phyloP scores from a whole-genome alignment of 2,329 filamentous ascomycete species.

The Cercospora sp. region DNA sequence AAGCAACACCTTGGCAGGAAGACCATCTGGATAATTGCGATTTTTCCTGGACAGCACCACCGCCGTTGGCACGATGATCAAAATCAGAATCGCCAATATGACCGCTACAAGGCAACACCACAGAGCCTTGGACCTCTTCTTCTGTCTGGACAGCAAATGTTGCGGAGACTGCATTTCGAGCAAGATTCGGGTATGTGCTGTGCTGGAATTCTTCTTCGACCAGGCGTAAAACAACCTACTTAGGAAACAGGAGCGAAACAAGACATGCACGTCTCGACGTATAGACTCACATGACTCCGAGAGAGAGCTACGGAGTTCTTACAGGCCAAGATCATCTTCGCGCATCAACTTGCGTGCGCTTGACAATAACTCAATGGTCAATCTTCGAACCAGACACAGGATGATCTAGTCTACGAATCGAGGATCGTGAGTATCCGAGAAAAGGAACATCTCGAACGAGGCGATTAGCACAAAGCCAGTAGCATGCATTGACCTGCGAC shows the following conservation, averaged over 20 bases:
- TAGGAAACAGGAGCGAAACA: not conserved
- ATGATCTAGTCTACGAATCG: not conserved
- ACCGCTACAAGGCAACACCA: slow-evolving; percentile 3
- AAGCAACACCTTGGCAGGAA: slow-evolving; percentile 20
- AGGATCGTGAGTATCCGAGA: not conserved
- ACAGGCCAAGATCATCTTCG: not conserved
- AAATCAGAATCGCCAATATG: slow-evolving; percentile 12
- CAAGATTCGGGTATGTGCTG: not conserved
- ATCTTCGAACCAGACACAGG: not conserved
- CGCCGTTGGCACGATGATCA: slow-evolving; percentile 24
- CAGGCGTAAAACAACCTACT: not conserved
- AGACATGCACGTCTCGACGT: not conserved
- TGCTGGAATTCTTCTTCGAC: not conserved
- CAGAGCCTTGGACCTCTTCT: not conserved
- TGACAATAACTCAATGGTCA: not conserved
- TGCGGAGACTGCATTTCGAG: slow-evolving; percentile 9
- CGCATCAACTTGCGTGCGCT: not conserved
- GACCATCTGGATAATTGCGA: slow-evolving; percentile 8
- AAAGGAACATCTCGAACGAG: not conserved
- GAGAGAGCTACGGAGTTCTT: not conserved
- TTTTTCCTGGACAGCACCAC: slow-evolving; percentile 17
- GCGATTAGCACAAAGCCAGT: not conserved
- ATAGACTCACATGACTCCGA: not conserved
- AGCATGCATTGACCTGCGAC: not conserved
- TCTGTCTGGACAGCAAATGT: not conserved